Evolutionary conservation across 495 filamentous ascomycete species (phyloP).

Genomic region (Lepraria neglecta): DNA sequence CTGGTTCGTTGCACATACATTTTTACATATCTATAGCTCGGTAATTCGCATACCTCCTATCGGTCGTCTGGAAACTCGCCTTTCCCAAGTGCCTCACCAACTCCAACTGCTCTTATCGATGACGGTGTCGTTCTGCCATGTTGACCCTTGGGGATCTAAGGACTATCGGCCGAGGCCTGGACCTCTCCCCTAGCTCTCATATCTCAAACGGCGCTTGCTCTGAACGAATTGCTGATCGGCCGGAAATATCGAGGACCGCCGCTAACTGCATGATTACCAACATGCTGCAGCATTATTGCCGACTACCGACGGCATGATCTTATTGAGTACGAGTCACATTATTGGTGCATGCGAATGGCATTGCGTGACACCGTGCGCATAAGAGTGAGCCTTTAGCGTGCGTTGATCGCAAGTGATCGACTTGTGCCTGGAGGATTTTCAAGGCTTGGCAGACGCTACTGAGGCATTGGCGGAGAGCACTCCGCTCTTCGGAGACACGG

Average conservation of each 20-base stretch:
- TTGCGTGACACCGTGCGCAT: constrained; percentile 7
- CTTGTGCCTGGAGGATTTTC: not conserved
- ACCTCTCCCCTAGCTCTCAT: not conserved
- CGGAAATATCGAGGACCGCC: not conserved
- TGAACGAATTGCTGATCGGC: not conserved
- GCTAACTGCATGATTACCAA: constrained; percentile 7
- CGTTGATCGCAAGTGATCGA: constrained; percentile 1
- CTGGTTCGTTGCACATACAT: constrained; percentile 4
- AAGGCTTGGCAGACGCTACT: not conserved
- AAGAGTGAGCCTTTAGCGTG: not conserved
- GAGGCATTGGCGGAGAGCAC: constrained; percentile 2
- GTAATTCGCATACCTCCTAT: not conserved
- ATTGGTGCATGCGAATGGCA: constrained; percentile 9
- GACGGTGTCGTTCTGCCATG: not conserved
- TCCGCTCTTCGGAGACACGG: constrained; percentile 6
- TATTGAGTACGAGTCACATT: not conserved
- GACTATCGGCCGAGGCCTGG: not conserved
- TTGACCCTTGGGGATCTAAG: not conserved
- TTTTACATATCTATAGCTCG: constrained; percentile 5
- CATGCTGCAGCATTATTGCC: constrained; percentile 1
- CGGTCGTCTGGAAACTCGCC: not conserved
- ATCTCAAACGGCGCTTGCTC: constrained; percentile 8
- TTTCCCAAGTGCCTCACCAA: too few species aligned
- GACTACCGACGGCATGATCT: constrained; percentile 3
- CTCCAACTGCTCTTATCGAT: too few species aligned